Evolutionary conservation across 176 grass and related monocot genomes (phyloP), one percentile per base, ranked within the genome.

Genomic region (Chloris gayana): DNA sequence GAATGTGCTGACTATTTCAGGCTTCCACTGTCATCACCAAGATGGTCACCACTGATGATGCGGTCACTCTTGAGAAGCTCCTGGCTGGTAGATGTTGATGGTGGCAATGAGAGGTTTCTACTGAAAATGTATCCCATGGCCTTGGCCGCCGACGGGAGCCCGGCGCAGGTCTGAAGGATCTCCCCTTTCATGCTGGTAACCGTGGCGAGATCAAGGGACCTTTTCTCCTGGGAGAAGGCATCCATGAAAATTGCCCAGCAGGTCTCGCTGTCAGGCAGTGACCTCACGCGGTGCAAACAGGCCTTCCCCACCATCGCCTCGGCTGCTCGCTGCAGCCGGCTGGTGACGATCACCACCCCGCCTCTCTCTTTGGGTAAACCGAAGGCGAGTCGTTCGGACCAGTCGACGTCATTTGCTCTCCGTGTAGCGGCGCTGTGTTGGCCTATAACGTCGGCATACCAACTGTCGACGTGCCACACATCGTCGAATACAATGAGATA

Each of bases 401-500:
- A 49, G 39, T 72, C 56, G n/a, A n/a, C n/a, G 0, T 58, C 56
- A 0, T 47, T 57, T 37, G 60, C 32, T 24, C 46, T 45, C 42
- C 25, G 72, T 15, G 44, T 14, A n/a, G n/a, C n/a, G 49, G 22
- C 29, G 45, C 60, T 68, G 27, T 27, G 72, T 56, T 0, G 1
- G 35, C 77, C 73, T 38, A 66, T 46, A 25, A 88, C 17, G 8
- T 85, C 29, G 3, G 38, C 38, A 22, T 89, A 89, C 87, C 87
- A 89, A n/a, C 17, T 9, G 0, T 82, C 67, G 34, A 85, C 10
- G 66, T 78, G 81, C 87, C 87, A 89, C 33, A 85, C 78, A 26
- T 89, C 87, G 8, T 89, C 87, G 59, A 89, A 89, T 17, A 89
- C 78, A 21, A 82, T 34, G 57, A 89, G 73, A 31, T 73, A 82